These are phyloP conservation scores for Malus hybrid DNA, from an alignment of 331 rosid genomes.

Conservation along the genomic window DNA sequence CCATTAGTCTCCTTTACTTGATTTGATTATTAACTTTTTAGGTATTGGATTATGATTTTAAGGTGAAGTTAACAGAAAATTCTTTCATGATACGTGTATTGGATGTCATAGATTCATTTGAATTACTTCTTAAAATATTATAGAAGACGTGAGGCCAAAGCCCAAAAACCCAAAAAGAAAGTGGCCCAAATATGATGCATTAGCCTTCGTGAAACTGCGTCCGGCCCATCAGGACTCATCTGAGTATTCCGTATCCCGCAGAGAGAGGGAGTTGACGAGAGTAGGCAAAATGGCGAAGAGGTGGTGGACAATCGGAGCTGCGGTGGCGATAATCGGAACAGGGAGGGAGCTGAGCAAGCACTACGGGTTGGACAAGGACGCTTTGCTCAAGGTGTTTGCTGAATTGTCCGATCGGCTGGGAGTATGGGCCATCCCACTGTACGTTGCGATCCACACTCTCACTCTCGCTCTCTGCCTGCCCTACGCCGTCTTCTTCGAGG, in stretches of 20 bases:
- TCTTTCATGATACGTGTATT: no score
- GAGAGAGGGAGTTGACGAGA: background rate
- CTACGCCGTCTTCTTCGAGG: conserved; percentile 74
- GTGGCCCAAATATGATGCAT: background rate
- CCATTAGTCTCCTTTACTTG: no score
- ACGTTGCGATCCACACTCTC: conserved; percentile 58
- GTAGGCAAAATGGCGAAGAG: conserved; percentile 14
- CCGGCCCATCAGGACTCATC: background rate
- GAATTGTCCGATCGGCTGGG: conserved; percentile 62
- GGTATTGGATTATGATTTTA: no score
- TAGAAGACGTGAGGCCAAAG: background rate
- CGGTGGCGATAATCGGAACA: conserved; percentile 28
- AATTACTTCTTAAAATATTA: no score
- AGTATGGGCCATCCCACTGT: conserved; percentile 83
- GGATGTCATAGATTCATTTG: no score
- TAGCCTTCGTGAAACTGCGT: background rate
- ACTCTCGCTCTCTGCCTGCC: conserved; percentile 81
- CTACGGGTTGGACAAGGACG: conserved; percentile 49
- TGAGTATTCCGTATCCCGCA: background rate
- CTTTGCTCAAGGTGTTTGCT: conserved; percentile 19
- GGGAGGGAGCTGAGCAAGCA: conserved; percentile 16
- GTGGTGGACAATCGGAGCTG: conserved; percentile 41
- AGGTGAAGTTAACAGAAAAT: background rate
- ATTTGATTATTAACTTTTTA: no score
- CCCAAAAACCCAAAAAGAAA: background rate